These are phyloP conservation scores for Triticum aestivum DNA, from an alignment of 176 grass and related monocot genomes.

Conservation along the genomic window IWGSC_CS_RefSeq_v2.1 NC_057797.1:675332634-675333133, in stretches of 20 bases:
- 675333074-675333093: constrained; percentile 20
- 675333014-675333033: not conserved
- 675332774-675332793: constrained; percentile 60
- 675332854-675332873: constrained; percentile 72
- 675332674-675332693: constrained; percentile 80
- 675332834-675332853: constrained; percentile 67
- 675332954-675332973: not conserved
- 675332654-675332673: constrained; percentile 46
- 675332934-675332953: constrained; percentile 52
- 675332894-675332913: constrained; percentile 35
- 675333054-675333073: not conserved
- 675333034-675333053: not conserved
- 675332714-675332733: constrained; percentile 27
- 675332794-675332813: constrained; percentile 57
- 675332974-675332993: not conserved
- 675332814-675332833: constrained; percentile 46
- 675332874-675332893: constrained; percentile 48
- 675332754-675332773: constrained; percentile 86
- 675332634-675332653: constrained; percentile 84
- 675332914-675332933: constrained; percentile 64
- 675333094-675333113: constrained; percentile 71
- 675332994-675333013: not conserved
- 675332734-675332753: constrained; percentile 62
- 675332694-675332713: constrained; percentile 51
- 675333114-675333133: constrained; percentile 40